Conservation (phyloP, 2,329 filamentous ascomycete genomes). For the Colletotrichum acutatum region DNA sequence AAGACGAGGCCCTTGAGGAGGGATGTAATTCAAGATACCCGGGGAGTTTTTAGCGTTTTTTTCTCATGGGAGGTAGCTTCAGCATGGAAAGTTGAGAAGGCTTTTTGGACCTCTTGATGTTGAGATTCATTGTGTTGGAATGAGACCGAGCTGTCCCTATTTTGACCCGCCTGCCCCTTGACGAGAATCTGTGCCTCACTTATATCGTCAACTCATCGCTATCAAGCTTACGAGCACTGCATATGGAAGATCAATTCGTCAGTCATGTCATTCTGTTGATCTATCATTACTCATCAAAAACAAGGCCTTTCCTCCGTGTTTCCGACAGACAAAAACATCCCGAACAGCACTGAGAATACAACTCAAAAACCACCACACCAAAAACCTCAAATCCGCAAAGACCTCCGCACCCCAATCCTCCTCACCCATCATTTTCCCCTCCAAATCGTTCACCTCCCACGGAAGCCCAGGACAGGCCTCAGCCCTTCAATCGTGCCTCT, state of each 20-base stretch:
- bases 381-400: neutral
- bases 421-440: no score
- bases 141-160: neutral
- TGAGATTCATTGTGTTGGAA: neutral
- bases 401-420: neutral
- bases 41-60: constrained; percentile 17
- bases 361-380: neutral
- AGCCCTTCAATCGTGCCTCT: constrained; percentile 1
- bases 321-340: neutral
- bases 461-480: neutral
- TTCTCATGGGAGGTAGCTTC: neutral
- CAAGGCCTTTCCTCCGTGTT: neutral
- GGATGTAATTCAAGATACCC: constrained; percentile 30
- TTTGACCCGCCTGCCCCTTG: neutral
- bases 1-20: neutral
- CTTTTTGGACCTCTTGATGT: neutral
- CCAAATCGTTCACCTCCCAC: neutral
- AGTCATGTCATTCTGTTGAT: neutral
- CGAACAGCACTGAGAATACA: neutral
- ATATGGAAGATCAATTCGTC: neutral
- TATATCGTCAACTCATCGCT: neutral
- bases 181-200: neutral
- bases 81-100: neutral
- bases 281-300: neutral
- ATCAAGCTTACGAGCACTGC: neutral